These are phyloP conservation scores for Pestalotiopsis sp. DNA, from an alignment of 2,329 filamentous ascomycete genomes.

Conservation along the genomic window DNA sequence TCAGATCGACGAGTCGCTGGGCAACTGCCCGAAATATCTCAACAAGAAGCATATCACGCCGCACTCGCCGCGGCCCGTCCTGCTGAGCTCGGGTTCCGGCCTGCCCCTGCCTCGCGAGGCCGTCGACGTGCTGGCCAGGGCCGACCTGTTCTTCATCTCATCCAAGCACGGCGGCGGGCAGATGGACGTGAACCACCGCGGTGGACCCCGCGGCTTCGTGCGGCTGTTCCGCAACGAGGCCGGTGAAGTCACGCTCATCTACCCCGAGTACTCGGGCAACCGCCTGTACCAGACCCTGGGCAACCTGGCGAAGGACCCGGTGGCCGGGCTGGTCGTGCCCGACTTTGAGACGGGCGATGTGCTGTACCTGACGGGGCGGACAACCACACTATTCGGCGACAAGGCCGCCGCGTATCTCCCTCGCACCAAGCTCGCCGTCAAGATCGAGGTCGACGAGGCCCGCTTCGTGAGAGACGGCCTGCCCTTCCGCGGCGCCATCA, in stretches of 20 bases:
- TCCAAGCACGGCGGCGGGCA: slow-evolving; percentile 58
- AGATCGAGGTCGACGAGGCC: slow-evolving; percentile 63
- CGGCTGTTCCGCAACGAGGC: slow-evolving; percentile 60
- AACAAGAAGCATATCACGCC: slow-evolving; percentile 70
- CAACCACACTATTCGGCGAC: slow-evolving; percentile 66
- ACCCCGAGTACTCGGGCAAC: slow-evolving; percentile 87
- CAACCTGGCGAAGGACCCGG: slow-evolving; percentile 70
- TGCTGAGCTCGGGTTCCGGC: slow-evolving; percentile 32
- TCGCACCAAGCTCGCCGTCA: slow-evolving; percentile 73
- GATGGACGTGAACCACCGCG: slow-evolving; percentile 86
- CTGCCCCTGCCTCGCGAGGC: slow-evolving; percentile 55
- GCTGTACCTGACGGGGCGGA: slow-evolving; percentile 72
- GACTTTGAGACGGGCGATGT: slow-evolving; percentile 74
- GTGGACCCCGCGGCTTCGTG: slow-evolving; percentile 74
- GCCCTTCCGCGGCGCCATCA: slow-evolving; percentile 64
- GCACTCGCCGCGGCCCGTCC: slow-evolving; percentile 52
- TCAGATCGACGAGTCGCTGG: slow-evolving; percentile 71
- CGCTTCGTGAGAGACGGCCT: slow-evolving; percentile 67
- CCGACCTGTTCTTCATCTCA: slow-evolving; percentile 80
- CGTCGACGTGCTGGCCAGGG: slow-evolving; percentile 59
- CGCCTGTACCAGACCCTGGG: slow-evolving; percentile 82
- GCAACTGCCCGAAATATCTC: slow-evolving; percentile 87
- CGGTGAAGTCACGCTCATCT: slow-evolving; percentile 59
- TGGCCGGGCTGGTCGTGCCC: slow-evolving; percentile 71
- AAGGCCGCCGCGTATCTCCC: slow-evolving; percentile 66